These are phyloP conservation scores for Xylaria acuta DNA, from an alignment of 495 filamentous ascomycete species.

Conservation along the genomic window DNA sequence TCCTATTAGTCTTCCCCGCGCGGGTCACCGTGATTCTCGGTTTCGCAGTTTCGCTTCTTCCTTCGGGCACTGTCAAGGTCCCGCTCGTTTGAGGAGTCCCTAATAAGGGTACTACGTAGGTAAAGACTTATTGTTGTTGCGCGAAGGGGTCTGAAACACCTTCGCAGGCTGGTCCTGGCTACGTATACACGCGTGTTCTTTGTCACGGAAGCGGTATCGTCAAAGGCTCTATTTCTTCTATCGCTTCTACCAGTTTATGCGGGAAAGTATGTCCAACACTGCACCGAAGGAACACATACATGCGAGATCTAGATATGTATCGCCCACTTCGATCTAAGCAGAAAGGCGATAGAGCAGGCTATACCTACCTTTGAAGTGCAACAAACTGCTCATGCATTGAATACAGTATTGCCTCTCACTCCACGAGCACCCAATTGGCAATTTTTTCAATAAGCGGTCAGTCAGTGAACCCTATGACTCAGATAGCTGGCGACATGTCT, in stretches of 20 bases:
- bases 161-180: background rate
- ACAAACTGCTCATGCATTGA: background rate
- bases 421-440: background rate
- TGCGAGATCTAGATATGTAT: background rate
- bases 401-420: background rate
- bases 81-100: no score
- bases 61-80: background rate
- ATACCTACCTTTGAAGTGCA: background rate
- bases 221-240: background rate
- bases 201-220: background rate
- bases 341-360: background rate
- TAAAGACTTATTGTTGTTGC: background rate
- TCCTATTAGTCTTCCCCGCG: background rate
- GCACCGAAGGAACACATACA: background rate
- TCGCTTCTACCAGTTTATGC: background rate
- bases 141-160: background rate
- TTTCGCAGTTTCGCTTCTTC: no score
- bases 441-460: background rate
- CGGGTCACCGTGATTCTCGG: background rate
- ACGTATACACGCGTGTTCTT: background rate
- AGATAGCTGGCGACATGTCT: background rate
- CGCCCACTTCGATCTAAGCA: background rate
- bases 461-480: background rate
- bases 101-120: no score
- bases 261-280: background rate